These are phyloP conservation scores for Chalciporus chontae DNA, from an alignment of 768 basidiomycete species.

Conservation along the genomic window DNA sequence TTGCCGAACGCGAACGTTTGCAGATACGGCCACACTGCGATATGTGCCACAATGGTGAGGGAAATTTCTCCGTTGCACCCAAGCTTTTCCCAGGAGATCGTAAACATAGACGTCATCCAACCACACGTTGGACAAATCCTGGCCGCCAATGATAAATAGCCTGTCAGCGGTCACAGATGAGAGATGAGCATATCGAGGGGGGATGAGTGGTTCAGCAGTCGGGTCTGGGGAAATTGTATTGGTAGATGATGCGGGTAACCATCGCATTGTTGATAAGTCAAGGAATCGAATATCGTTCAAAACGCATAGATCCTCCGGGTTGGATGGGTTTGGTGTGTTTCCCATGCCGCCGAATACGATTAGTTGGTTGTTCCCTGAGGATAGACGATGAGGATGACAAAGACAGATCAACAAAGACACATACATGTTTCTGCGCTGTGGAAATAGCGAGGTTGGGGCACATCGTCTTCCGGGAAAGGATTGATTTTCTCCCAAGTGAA, in stretches of 20 bases:
- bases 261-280: constrained; percentile 65
- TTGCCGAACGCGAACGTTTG: constrained; percentile 61
- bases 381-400: constrained; percentile 13
- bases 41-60: constrained; percentile 96
- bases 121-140: constrained; percentile 92
- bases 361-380: constrained; percentile 76
- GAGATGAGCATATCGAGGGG: constrained; percentile 93
- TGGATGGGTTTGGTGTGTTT: constrained; percentile 64
- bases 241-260: constrained; percentile 53
- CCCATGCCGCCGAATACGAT: constrained; percentile 97
- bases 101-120: constrained; percentile 90
- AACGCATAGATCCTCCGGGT: constrained; percentile 83
- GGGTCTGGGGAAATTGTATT: constrained; percentile 31
- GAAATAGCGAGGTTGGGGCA: constrained; percentile 88
- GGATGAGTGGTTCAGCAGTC: constrained; percentile 50
- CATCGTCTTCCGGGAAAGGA: constrained; percentile 58
- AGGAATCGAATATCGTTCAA: constrained; percentile 90
- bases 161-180: constrained; percentile 82
- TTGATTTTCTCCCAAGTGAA: constrained; percentile 75
- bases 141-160: constrained; percentile 91
- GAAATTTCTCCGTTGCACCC: constrained; percentile 79
- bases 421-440: constrained; percentile 86
- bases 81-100: constrained; percentile 67
- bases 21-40: constrained; percentile 85
- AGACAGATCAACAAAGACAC: constrained; percentile 14